Conservation (phyloP, 1,139 yeast species). For the Spencermartinsiella ligniputridi region DNA sequence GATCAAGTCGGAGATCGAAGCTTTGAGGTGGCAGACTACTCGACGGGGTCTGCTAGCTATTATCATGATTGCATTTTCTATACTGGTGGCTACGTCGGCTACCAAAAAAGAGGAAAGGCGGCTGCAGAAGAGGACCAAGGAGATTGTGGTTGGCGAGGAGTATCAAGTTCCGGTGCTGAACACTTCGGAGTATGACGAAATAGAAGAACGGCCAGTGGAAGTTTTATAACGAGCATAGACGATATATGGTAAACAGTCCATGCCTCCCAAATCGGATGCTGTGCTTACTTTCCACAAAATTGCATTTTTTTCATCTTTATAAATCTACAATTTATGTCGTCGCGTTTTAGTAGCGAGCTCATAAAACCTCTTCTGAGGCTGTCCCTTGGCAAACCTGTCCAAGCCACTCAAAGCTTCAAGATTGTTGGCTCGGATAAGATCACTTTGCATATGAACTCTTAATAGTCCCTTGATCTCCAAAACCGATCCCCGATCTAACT, state of each 20-base stretch:
- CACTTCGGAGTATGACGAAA: slow-evolving; percentile 26
- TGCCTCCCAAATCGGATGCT: too few relatives aligned
- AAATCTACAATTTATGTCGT: slow-evolving; percentile 52
- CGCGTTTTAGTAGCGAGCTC: slow-evolving; percentile 52
- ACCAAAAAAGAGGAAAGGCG: slow-evolving; percentile 35
- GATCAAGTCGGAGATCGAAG: slow-evolving; percentile 80
- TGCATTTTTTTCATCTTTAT: not conserved
- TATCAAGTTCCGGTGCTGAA: slow-evolving; percentile 28
- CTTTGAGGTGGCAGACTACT: slow-evolving; percentile 89
- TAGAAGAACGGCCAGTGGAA: slow-evolving; percentile 28
- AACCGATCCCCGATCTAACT: slow-evolving; percentile 55
- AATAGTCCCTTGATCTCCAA: slow-evolving; percentile 57
- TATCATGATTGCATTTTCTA: slow-evolving; percentile 42
- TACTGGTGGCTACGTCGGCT: slow-evolving; percentile 47
- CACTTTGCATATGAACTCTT: slow-evolving; percentile 34
- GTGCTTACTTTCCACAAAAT: slow-evolving; percentile 1
- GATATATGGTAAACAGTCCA: too few relatives aligned
- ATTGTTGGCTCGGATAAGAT: slow-evolving; percentile 51
- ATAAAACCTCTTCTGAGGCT: slow-evolving; percentile 66
- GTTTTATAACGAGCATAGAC: slow-evolving; percentile 15
- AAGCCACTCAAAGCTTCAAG: slow-evolving; percentile 68
- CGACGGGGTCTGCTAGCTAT: slow-evolving; percentile 77
- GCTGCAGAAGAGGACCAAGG: slow-evolving; percentile 29
- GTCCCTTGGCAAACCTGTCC: slow-evolving; percentile 64
- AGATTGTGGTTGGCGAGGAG: slow-evolving; percentile 26